A percentile compares a stretch with the other conserved stretches of the same genome.
These are phyloP conservation scores for Antrodiella citrinella DNA, from an alignment of 768 basidiomycete genomes.

Conservation along the genomic window DNA sequence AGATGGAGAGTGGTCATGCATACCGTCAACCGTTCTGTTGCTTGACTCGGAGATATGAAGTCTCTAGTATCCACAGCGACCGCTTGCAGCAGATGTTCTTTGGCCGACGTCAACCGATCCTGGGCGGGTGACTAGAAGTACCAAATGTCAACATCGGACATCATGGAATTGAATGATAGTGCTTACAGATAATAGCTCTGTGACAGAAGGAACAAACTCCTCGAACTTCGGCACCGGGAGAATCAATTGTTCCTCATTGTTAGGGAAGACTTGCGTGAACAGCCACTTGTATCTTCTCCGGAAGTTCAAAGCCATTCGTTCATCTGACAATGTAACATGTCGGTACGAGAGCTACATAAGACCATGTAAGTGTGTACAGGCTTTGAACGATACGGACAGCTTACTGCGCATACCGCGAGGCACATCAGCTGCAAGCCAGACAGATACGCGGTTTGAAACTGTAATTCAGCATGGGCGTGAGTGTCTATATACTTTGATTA, in stretches of 20 bases:
- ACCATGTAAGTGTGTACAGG: not conserved
- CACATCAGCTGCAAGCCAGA: constrained; percentile 52
- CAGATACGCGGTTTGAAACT: constrained; percentile 42
- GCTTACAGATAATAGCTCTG: no score
- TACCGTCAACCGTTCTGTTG: no score
- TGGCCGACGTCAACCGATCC: no score
- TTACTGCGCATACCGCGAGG: constrained; percentile 45
- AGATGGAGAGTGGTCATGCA: no score
- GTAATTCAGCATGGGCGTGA: constrained; percentile 34
- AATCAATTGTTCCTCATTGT: not conserved
- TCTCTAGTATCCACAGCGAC: no score
- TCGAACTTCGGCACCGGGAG: not conserved
- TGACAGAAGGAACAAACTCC: not conserved
- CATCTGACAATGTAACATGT: constrained; percentile 35
- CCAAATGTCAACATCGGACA: no score
- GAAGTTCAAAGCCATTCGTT: constrained; percentile 49
- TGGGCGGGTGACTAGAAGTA: no score
- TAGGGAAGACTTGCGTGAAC: constrained; percentile 23
- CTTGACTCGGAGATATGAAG: no score
- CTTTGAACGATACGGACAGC: constrained; percentile 12
- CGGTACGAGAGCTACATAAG: not conserved
- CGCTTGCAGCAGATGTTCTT: no score
- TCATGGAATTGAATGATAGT: no score
- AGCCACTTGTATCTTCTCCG: constrained; percentile 75
- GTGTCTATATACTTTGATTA: constrained; percentile 25